Evolutionary conservation across 495 filamentous ascomycete species (phyloP).

Genomic region (Sporormia fimetaria): DNA sequence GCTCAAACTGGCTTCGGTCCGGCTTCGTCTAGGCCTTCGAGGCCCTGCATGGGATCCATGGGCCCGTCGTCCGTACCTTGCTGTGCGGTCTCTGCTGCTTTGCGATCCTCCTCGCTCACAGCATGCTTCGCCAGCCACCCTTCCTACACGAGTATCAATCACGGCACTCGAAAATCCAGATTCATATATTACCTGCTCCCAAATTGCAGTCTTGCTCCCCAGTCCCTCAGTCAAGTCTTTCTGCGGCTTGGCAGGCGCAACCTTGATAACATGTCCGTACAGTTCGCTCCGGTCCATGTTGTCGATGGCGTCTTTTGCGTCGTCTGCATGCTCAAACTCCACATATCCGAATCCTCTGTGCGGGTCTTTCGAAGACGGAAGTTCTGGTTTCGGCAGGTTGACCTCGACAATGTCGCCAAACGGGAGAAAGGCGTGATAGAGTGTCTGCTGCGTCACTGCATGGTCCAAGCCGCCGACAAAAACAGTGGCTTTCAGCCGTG

Average conservation of each 20-base stretch:
- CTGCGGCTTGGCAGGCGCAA: constrained; percentile 81
- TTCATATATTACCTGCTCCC: constrained; percentile 70
- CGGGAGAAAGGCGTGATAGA: constrained; percentile 87
- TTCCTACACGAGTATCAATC: constrained; percentile 51
- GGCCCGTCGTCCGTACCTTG: constrained; percentile 41
- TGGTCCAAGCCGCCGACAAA: constrained; percentile 84
- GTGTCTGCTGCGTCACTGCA: constrained; percentile 55
- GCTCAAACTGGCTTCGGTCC: constrained; percentile 56
- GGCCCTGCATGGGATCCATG: constrained; percentile 88
- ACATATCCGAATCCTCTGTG: constrained; percentile 96
- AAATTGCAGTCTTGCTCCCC: constrained; percentile 89
- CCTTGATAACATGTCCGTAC: constrained; percentile 86
- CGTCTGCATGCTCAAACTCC: constrained; percentile 75
- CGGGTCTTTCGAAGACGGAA: constrained; percentile 51
- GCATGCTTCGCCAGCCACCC: constrained; percentile 85
- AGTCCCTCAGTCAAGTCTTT: constrained; percentile 79
- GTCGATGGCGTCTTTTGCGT: constrained; percentile 92
- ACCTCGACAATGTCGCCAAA: constrained; percentile 92
- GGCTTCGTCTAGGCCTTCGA: constrained; percentile 86
- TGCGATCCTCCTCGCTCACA: constrained; percentile 73
- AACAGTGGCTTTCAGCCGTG: constrained; percentile 79
- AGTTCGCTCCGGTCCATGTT: constrained; percentile 98
- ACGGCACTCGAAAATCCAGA: constrained; percentile 1
- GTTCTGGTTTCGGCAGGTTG: constrained; percentile 73
- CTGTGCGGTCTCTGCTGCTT: constrained; percentile 49